These are phyloP conservation scores for Chrysanthemum makinoi DNA, from an alignment of 129 eudicot genomes.

Conservation along the genomic window DNA sequence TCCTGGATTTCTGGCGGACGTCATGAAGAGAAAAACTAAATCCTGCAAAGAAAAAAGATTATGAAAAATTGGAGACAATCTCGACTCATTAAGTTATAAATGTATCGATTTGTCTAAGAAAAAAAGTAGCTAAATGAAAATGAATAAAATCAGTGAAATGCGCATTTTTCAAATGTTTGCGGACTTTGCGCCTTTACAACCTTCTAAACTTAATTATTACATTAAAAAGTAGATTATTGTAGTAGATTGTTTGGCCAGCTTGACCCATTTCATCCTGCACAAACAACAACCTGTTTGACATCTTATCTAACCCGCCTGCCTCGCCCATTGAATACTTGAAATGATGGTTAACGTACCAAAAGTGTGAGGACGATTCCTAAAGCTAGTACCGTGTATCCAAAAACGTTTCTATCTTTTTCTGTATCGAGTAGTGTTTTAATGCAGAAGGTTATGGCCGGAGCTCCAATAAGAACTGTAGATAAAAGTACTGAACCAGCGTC, in stretches of 20 bases:
- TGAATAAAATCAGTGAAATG: neutral
- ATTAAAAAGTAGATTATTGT: too few relatives aligned
- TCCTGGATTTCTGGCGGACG: conserved; percentile 76
- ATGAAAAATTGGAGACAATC: too few relatives aligned
- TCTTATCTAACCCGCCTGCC: neutral
- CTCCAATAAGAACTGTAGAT: conserved; percentile 59
- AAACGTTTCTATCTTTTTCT: conserved; percentile 21
- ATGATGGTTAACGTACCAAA: conserved; percentile 47
- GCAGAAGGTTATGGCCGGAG: conserved; percentile 70
- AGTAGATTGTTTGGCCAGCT: too few relatives aligned
- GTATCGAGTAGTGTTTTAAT: conserved; percentile 38
- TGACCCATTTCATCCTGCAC: too few relatives aligned
- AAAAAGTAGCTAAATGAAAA: too few relatives aligned
- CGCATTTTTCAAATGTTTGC: too few relatives aligned
- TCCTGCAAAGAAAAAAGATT: conserved; percentile 34
- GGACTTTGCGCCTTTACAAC: too few relatives aligned
- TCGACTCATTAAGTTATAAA: neutral
- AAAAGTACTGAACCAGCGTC: conserved; percentile 57
- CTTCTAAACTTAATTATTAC: too few relatives aligned
- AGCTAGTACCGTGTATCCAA: conserved; percentile 34
- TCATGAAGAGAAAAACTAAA: conserved; percentile 64
- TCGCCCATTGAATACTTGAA: neutral
- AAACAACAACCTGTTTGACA: too few relatives aligned
- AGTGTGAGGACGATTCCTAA: conserved; percentile 54
- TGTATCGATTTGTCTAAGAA: too few relatives aligned